Base-by-base conservation (phyloP, 2,329 filamentous ascomycete species). In the Hypoxylon sp. region DNA sequence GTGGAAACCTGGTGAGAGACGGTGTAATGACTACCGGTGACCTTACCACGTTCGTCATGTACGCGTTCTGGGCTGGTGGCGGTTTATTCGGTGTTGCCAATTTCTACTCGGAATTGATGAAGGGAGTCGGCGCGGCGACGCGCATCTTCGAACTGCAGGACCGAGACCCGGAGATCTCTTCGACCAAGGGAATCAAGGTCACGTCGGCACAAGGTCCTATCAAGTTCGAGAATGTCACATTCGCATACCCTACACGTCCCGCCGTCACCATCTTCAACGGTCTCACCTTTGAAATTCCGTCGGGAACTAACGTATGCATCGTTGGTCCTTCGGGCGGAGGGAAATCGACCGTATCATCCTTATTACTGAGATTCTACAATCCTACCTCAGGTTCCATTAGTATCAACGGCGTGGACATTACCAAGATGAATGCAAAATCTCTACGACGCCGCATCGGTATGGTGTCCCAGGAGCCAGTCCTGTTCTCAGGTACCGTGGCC, bases 81-180 rank as follows among this genome's bases (percentile, higher is more conserved):
- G 97, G 93, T 80, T 87, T 99, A 70, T 97, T 98, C 73, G 96
- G 96, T 3, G 84, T 99, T 1, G 97, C 94, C 3, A 93, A 93
- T 62, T 99, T 99, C 82, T 99, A 98, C 80, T 97, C 94, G 0
- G 96, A 99, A 78, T 86, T 99, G 68, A 99, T 99, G 96, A 99
- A 99, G 80, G 97, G 97, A 45, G 95, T 97, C 3, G 96, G 97
- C 75, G 96, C 96, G 45, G 96, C 96, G n/a, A 97, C 92, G 75
- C 91, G 96, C 66, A 85, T 99, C 1, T 99, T 99, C 76, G 96
- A 99, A 77, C 87, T 99, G 5, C 94, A 98, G 78, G 96, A 99
- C 79, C 90, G 96, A 69, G 85, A 93, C 64, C 92, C 94, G 0
- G 91, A 90, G 2, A 97, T 98, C 67, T 91, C 91, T n/a, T 89